Evolutionary conservation across 148 eudicot species (phyloP).

Genomic region (Pharnaceum exiguum): DNA sequence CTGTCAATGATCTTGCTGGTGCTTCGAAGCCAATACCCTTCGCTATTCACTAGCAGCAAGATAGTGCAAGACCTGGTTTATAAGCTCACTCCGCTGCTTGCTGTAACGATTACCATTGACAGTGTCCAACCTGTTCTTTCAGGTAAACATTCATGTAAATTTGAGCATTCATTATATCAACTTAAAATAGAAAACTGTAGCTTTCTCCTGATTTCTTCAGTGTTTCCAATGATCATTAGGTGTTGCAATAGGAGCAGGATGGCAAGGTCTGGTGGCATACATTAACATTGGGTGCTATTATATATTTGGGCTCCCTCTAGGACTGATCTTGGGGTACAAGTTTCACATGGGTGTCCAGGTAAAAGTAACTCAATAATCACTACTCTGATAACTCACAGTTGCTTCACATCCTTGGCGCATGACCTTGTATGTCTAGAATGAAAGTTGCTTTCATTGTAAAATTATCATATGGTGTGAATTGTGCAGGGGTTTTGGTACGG

Average conservation of each 20-base stretch:
- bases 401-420: neutral
- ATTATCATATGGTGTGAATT: neutral
- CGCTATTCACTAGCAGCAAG: constrained; percentile 15
- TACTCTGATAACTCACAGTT: neutral
- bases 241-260: constrained; percentile 69
- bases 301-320: constrained; percentile 56
- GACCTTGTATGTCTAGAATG: neutral
- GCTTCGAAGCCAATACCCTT: constrained; percentile 15
- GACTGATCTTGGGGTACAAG: constrained; percentile 46
- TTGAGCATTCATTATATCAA: no score
- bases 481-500: constrained; percentile 18
- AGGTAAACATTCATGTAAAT: constrained; percentile 2
- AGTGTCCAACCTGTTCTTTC: constrained; percentile 32
- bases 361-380: neutral
- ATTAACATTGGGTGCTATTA: constrained; percentile 62
- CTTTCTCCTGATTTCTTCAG: neutral
- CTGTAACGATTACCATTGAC: constrained; percentile 22
- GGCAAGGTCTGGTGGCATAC: constrained; percentile 66
- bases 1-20: constrained; percentile 12
- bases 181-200: neutral
- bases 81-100: constrained; percentile 23
- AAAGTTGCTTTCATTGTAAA: neutral
- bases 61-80: constrained; percentile 16
- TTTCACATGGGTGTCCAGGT: constrained; percentile 52
- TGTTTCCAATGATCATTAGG: no score